Conservation (phyloP, 2,329 filamentous ascomycete genomes). For the Akanthomyces muscarius region DNA sequence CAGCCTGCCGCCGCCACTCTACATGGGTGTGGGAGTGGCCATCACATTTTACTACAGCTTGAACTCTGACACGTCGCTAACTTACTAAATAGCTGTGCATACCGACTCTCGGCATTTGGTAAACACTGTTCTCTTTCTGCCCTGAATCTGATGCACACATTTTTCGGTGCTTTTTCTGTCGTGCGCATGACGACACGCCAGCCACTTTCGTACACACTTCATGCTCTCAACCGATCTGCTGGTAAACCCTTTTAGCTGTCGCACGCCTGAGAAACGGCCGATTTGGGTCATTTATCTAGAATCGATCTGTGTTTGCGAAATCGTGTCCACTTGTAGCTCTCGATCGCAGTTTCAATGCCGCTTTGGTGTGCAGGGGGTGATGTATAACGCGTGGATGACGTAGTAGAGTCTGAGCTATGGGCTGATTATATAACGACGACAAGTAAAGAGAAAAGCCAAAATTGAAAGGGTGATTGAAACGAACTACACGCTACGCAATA, state of each 20-base stretch:
- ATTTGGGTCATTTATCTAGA: background rate
- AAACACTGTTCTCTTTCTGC: too few relatives aligned
- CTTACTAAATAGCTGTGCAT: too few relatives aligned
- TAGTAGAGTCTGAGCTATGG: background rate
- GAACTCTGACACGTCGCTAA: too few relatives aligned
- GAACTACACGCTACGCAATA: background rate
- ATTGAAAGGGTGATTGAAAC: background rate
- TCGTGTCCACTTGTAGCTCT: background rate
- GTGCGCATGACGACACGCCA: background rate
- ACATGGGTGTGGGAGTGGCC: too few relatives aligned
- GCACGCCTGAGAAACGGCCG: background rate
- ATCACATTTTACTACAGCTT: too few relatives aligned
- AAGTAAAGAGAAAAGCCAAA: background rate
- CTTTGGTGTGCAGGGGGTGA: background rate
- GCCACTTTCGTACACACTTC: background rate
- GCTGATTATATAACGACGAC: background rate
- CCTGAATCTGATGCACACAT: too few relatives aligned
- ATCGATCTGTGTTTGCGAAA: background rate
- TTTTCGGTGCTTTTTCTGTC: background rate
- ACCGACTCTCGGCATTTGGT: too few relatives aligned
- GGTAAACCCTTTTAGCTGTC: background rate
- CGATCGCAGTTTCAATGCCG: background rate
- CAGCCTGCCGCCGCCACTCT: too few relatives aligned
- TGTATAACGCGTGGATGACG: conserved; percentile 10
- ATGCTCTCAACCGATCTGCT: background rate